These are phyloP conservation scores for Aspergillus carlsbadensis DNA, from an alignment of 495 filamentous ascomycete species.

Conservation along the genomic window DNA sequence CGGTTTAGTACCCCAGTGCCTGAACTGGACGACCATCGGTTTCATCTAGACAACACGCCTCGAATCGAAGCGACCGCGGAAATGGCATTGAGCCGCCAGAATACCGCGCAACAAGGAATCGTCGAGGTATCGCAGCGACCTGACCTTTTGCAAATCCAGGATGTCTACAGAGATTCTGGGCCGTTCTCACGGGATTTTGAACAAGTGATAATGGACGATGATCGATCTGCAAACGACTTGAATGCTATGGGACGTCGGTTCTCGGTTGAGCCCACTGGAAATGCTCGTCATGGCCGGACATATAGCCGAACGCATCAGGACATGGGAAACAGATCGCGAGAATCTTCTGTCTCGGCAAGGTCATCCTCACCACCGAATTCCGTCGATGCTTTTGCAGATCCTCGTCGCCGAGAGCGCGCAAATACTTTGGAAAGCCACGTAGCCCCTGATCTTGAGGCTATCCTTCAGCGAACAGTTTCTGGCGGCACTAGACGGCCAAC, in stretches of 20 bases:
- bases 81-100: constrained; percentile 35
- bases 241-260: constrained; percentile 40
- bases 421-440: constrained; percentile 62
- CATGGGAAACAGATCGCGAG: constrained; percentile 40
- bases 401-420: constrained; percentile 62
- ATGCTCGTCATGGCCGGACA: constrained; percentile 37
- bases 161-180: constrained; percentile 42
- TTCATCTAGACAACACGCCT: constrained; percentile 62
- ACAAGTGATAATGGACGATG: constrained; percentile 81
- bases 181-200: constrained; percentile 71
- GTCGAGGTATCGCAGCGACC: constrained; percentile 38
- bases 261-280: constrained; percentile 37
- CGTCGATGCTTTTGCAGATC: constrained; percentile 92
- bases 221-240: constrained; percentile 47
- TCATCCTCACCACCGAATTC: constrained; percentile 91
- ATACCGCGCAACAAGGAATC: constrained; percentile 32
- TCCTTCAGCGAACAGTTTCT: constrained; percentile 71
- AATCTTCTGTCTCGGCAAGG: constrained; percentile 60
- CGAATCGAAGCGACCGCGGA: constrained; percentile 53
- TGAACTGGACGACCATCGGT: constrained; percentile 90
- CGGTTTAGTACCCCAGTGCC: constrained; percentile 77
- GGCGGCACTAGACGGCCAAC: constrained; percentile 64
- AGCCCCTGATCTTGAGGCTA: constrained; percentile 55
- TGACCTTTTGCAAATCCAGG: constrained; percentile 51
- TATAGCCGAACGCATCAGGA: constrained; percentile 46